Evolutionary conservation across 192 early-diverging fungal species (phyloP), one percentile per base, ranked within the genome.

Genomic region (Entophlyctis luteolus): DNA sequence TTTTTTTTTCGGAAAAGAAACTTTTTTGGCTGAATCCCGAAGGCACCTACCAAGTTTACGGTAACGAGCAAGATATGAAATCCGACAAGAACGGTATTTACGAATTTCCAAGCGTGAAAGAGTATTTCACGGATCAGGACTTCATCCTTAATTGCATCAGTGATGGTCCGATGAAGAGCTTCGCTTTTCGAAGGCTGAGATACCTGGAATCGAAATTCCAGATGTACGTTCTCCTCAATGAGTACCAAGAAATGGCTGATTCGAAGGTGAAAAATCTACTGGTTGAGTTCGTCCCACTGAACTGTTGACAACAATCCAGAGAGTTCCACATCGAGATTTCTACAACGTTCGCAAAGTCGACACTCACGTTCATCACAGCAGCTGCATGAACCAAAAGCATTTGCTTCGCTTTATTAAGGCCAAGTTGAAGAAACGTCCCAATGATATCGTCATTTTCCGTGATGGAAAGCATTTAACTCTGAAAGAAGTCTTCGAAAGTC

Each of bases 261-360:
- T 84, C 89, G 50, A 96, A 98, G 79, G 79, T 88, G 48, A 28
- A 46, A 18, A n/a, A 50, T 62, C 56, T 65, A 67, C 39, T 49
- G 2, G 59, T 59, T 33, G 10, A 3, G 29, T 53, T 4, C 31
- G 59, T 4, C 37, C 12, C 38, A 25, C 59, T 23, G 8, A 5
- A 62, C 22, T 22, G 18, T n/a, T 0, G 0, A 22, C 36, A 20
- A 1, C n/a, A n/a, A 1, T 36, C 47, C 52, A 87, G 81, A 66
- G 83, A 50, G 93, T 95, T 8, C 91, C 95, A 1, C 95, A 95
- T 63, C 83, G 95, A 59, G 95, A 98, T 73, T 92, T 95, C 71
- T 98, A 98, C 84, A 98, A 98, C 59, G 93, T 98, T 48, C 89
- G 95, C 52, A 98, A 98, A 70, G 93, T 98, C 18, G 95, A 98